phyloP scores from a whole-genome alignment of 225 moss, liverwort and hornwort species.

The Ulota crispa region DNA sequence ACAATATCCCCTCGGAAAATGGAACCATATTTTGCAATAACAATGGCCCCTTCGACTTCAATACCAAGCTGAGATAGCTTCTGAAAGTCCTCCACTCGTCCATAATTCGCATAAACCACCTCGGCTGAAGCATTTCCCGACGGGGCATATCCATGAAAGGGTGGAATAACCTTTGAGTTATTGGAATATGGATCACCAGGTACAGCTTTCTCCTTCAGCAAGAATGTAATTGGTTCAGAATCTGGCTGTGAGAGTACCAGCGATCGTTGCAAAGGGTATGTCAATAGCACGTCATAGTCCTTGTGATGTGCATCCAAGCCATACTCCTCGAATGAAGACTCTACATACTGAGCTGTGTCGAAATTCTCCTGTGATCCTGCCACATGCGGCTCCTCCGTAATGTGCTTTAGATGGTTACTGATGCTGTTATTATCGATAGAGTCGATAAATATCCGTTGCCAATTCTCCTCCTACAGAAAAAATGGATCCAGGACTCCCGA shows the following conservation, averaged over 20 bases:
- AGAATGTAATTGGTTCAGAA: constrained; percentile 29
- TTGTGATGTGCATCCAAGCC: constrained; percentile 73
- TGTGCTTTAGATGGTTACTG: constrained; percentile 54
- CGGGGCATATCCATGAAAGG: constrained; percentile 76
- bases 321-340: constrained; percentile 52
- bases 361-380: constrained; percentile 81
- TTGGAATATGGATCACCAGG: constrained; percentile 65
- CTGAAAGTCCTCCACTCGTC: constrained; percentile 63
- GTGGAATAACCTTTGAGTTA: constrained; percentile 61
- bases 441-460: constrained; percentile 48
- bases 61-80: constrained; percentile 47
- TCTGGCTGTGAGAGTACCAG: constrained; percentile 51
- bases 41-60: constrained; percentile 54
- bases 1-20: constrained; percentile 84
- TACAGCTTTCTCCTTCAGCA: constrained; percentile 53
- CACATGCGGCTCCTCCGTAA: constrained; percentile 77
- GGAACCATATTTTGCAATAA: constrained; percentile 64
- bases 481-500: neutral
- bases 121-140: constrained; percentile 70
- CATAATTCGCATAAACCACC: constrained; percentile 87
- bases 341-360: constrained; percentile 68
- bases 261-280: constrained; percentile 70
- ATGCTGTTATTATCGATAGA: constrained; percentile 69
- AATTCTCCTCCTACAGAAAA: constrained; percentile 42
- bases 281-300: constrained; percentile 75